Evolutionary conservation across 768 basidiomycete genomes (phyloP).

Genomic region (Tulasnella calospora): DNA sequence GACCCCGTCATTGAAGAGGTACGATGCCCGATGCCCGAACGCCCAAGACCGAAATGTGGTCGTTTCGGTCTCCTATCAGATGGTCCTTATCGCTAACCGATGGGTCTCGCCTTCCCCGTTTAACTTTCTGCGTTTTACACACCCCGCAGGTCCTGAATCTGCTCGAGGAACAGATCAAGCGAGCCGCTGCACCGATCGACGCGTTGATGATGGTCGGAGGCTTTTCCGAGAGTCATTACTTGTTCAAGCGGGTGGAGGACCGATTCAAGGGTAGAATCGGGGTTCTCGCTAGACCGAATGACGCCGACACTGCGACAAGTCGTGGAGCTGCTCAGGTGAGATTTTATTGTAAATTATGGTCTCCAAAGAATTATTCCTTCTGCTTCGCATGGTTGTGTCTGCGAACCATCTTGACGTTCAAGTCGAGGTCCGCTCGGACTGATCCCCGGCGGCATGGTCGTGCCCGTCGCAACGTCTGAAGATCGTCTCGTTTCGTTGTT

Average conservation of each 20-base stretch:
- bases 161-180: constrained; percentile 68
- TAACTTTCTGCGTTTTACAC: constrained; percentile 4
- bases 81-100: not conserved
- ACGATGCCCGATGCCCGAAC: constrained; percentile 28
- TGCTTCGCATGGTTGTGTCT: not conserved
- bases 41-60: not conserved
- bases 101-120: not conserved
- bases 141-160: constrained; percentile 61
- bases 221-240: constrained; percentile 77
- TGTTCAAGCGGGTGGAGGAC: constrained; percentile 73
- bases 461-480: not conserved
- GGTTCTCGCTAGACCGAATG: constrained; percentile 76
- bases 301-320: constrained; percentile 83
- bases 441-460: not conserved
- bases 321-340: constrained; percentile 63
- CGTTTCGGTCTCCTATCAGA: not conserved
- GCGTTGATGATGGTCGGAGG: constrained; percentile 86
- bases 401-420: not conserved
- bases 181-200: constrained; percentile 54
- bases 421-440: not conserved
- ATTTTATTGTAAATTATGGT: not conserved
- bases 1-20: constrained; percentile 82
- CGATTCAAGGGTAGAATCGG: constrained; percentile 60
- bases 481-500: not conserved
- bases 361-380: not conserved